Conservation (phyloP, 306 rosid genomes). For the Medicago arabica region DNA sequence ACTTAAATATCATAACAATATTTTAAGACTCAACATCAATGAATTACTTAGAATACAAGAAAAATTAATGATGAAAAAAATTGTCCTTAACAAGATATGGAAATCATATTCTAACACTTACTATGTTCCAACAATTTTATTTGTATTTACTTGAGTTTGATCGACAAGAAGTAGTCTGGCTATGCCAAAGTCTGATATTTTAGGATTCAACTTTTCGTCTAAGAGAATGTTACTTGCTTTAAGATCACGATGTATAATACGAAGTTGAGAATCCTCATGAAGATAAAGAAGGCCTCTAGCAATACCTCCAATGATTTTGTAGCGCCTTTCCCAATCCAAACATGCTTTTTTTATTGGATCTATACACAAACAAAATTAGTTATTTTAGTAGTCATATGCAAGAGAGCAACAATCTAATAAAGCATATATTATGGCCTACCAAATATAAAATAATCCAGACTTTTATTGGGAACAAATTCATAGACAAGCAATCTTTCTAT, state of each 20-base stretch:
- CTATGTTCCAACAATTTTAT: constrained; percentile 47
- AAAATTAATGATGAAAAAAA: too few relatives aligned
- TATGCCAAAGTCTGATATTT: constrained; percentile 59
- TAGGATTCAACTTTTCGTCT: constrained; percentile 49
- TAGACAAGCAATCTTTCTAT: neutral
- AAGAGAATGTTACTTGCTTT: constrained; percentile 50
- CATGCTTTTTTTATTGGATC: constrained; percentile 38
- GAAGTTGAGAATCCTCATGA: constrained; percentile 54
- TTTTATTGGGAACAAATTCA: constrained; percentile 16
- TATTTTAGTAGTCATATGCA: neutral
- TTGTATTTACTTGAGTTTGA: constrained; percentile 48
- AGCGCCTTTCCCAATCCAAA: constrained; percentile 45
- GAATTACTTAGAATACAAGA: too few relatives aligned
- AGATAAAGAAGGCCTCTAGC: constrained; percentile 52
- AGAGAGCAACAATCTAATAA: neutral
- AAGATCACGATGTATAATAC: constrained; percentile 27
- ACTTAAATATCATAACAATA: too few relatives aligned
- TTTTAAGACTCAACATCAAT: too few relatives aligned
- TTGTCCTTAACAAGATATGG: neutral
- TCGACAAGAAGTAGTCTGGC: constrained; percentile 44
- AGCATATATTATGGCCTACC: neutral
- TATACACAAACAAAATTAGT: neutral
- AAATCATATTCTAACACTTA: neutral
- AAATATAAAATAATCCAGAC: constrained; percentile 24
- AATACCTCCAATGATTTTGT: constrained; percentile 50